Evolutionary conservation across 495 filamentous ascomycete genomes (phyloP).

Genomic region (Aspergillus sparsus): DNA sequence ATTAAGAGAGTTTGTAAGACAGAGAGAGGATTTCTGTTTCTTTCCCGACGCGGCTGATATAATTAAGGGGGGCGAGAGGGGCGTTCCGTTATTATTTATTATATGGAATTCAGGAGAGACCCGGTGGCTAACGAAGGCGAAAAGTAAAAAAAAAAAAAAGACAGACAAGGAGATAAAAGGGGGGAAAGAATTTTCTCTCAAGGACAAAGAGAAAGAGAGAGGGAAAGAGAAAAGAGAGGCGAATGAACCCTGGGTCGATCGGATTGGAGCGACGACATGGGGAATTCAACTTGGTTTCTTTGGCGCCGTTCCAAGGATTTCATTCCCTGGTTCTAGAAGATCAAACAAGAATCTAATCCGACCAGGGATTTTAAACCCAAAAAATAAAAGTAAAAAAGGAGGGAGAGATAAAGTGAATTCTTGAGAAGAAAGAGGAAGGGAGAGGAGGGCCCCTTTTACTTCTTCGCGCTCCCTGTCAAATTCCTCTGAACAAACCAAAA

Average conservation of each 20-base stretch:
- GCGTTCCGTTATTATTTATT: no score
- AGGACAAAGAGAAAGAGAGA: slow-evolving; percentile 5
- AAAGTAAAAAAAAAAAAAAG: background rate
- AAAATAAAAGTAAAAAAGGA: background rate
- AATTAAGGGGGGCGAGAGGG: no score
- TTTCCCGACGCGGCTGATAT: no score
- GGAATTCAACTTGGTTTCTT: background rate
- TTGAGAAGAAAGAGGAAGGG: background rate
- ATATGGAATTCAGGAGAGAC: background rate
- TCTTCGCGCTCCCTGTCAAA: slow-evolving; percentile 2
- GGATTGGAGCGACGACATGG: background rate
- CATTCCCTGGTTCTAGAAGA: background rate
- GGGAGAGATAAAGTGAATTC: background rate
- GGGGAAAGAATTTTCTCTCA: background rate
- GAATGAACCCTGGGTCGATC: slow-evolving; percentile 2
- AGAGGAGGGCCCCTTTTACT: slow-evolving; percentile 3
- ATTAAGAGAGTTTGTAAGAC: no score
- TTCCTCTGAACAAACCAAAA: slow-evolving; percentile 15
- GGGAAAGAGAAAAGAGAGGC: slow-evolving; percentile 1
- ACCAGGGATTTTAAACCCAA: slow-evolving; percentile 1
- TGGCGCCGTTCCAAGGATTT: background rate
- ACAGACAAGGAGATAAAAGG: background rate
- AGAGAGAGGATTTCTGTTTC: no score
- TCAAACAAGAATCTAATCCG: background rate
- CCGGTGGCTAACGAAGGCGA: background rate